These are phyloP conservation scores for Persicaria tinctoria DNA, from an alignment of 148 eudicot species.

Conservation along the genomic window DNA sequence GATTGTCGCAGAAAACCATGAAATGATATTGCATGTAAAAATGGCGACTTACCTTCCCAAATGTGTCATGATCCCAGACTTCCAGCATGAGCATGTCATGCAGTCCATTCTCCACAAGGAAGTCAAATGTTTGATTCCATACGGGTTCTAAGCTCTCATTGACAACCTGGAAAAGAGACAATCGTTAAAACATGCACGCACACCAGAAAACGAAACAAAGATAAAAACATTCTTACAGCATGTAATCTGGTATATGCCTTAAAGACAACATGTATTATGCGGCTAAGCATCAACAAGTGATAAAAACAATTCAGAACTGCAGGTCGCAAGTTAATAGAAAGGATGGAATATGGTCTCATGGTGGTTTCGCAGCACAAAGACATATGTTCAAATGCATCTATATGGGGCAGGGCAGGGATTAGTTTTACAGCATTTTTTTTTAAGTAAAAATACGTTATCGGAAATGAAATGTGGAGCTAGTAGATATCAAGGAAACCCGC, in stretches of 20 bases:
- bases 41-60: constrained; percentile 64
- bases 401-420: too few species aligned
- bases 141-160: constrained; percentile 80
- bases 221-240: too few species aligned
- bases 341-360: too few species aligned
- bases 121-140: constrained; percentile 98
- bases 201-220: not conserved
- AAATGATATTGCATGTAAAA: not conserved
- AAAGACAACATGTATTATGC: too few species aligned
- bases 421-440: not conserved
- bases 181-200: not conserved
- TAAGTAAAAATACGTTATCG: not conserved
- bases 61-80: constrained; percentile 96
- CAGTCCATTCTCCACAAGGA: constrained; percentile 91
- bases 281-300: too few species aligned
- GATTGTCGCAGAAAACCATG: not conserved
- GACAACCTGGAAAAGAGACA: constrained; percentile 52
- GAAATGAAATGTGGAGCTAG: not conserved
- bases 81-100: constrained; percentile 86
- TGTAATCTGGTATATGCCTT: too few species aligned
- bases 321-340: too few species aligned
- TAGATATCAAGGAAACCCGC: constrained; percentile 25
- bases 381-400: too few species aligned
- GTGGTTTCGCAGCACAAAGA: too few species aligned
- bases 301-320: too few species aligned